phyloP scores from a whole-genome alignment of 169 alveolate genomes.

The Babesia ovata region DNA sequence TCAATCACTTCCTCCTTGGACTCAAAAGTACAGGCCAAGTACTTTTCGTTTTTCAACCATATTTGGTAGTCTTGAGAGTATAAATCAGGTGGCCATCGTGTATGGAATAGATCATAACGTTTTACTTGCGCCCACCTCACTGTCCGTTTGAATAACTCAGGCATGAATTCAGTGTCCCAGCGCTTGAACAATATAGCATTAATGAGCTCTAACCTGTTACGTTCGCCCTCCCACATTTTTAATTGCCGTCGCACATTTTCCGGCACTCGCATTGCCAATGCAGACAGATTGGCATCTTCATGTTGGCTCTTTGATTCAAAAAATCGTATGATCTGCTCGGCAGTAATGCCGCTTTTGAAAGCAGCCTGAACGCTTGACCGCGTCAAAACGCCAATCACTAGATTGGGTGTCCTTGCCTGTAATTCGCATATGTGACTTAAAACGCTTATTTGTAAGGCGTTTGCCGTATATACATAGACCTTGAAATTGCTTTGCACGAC shows the following conservation, averaged over 20 bases:
- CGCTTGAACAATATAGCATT: slow-evolving; percentile 77
- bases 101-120: slow-evolving; percentile 72
- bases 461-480: slow-evolving; percentile 87
- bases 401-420: slow-evolving; percentile 85
- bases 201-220: slow-evolving; percentile 78
- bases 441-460: slow-evolving; percentile 81
- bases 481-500: slow-evolving; percentile 88
- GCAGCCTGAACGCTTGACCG: slow-evolving; percentile 84
- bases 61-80: slow-evolving; percentile 68
- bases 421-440: slow-evolving; percentile 85
- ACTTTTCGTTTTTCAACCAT: slow-evolving; percentile 78
- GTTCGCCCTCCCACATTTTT: slow-evolving; percentile 87
- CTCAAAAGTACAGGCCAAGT: slow-evolving; percentile 77
- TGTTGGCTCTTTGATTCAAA: slow-evolving; percentile 81
- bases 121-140: slow-evolving; percentile 84
- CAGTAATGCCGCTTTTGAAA: slow-evolving; percentile 83
- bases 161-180: slow-evolving; percentile 80
- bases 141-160: slow-evolving; percentile 79
- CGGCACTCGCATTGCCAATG: slow-evolving; percentile 73
- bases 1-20: slow-evolving; percentile 81
- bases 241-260: slow-evolving; percentile 84
- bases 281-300: slow-evolving; percentile 19
- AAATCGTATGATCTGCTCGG: slow-evolving; percentile 84
- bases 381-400: slow-evolving; percentile 85
- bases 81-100: slow-evolving; percentile 79